Evolutionary conservation across 352 stramenopile genomes (phyloP), one percentile per base, ranked within the genome.

Genomic region (Achlya hypogyna): DNA sequence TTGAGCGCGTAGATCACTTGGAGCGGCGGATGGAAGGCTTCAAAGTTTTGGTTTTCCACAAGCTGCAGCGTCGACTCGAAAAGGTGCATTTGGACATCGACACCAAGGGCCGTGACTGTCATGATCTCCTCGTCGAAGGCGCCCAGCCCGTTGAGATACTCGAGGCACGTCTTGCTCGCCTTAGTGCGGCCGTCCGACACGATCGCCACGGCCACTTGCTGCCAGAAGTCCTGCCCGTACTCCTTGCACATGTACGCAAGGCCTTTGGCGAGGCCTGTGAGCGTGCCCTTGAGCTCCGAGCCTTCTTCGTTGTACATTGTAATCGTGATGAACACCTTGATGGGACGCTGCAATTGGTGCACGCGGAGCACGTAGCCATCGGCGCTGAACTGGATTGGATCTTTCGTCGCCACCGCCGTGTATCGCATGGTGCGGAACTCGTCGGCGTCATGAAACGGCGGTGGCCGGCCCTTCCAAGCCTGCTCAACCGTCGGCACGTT

Each of bases 241-340:
- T 79, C 59, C 47, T 81, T 73, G 12, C 65, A 69, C 74, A 84
- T 79, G 65, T 73, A 75, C 42, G 66, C 43, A 28, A 84, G 40
- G 35, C 79, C 79, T 43, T 68, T 68, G 1, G 74, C 75, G 18
- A 84, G 75, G 5, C 74, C 74, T 51, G 65, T 76, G 10, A 81
- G 69, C 20, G 76, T 84, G 16, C 69, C 69, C 45, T 75, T 68
- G 23, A 81, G 69, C 40, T 84, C 73, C 16, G 43, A 70, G 20
- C 74, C 73, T 67, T 77, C 69, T 77, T 84, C 76, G 49, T 79
- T 81, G 67, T 81, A 79, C 73, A 81, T 79, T 20, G 76, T 84
- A 38, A 81, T 74, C 5, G 71, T 78, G 68, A 84, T 77, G 23
- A 84, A 78, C 8, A 79, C 72, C 6, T 76, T 76, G 29, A 81